Percentiles rank a stretch among this genome's conserved stretches.
These are phyloP conservation scores for Pseudoperonospora humuli DNA, from an alignment of 352 stramenopile species.

Conservation along the genomic window DNA sequence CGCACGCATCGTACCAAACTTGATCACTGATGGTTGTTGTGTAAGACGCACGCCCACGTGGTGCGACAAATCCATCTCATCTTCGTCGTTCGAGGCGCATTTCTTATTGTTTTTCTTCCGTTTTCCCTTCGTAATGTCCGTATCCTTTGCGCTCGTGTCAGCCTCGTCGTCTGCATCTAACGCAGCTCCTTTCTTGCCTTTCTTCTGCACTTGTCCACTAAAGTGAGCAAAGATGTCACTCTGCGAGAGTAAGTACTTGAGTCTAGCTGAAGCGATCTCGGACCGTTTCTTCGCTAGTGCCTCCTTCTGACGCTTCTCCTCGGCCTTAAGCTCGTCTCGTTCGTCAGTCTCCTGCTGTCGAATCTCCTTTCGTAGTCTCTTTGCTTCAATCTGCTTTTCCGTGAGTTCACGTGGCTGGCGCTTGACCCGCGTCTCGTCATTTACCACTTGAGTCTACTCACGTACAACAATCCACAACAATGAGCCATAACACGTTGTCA, in stretches of 20 bases:
- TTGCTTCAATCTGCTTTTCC: slow-evolving; percentile 63
- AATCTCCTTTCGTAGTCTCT: slow-evolving; percentile 58
- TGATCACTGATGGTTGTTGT: slow-evolving; percentile 88
- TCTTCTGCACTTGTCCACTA: slow-evolving; percentile 82
- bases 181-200: slow-evolving; percentile 12
- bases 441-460: slow-evolving; percentile 20
- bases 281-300: slow-evolving; percentile 71
- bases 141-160: slow-evolving; percentile 37
- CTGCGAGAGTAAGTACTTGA: slow-evolving; percentile 94
- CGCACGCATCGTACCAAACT: slow-evolving; percentile 92
- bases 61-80: slow-evolving; percentile 55
- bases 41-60: slow-evolving; percentile 87
- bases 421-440: slow-evolving; percentile 37
- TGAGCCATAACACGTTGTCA: not conserved
- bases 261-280: slow-evolving; percentile 66
- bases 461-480: slow-evolving; percentile 4
- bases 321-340: slow-evolving; percentile 61
- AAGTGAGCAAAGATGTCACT: slow-evolving; percentile 98
- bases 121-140: slow-evolving; percentile 36
- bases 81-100: slow-evolving; percentile 73
- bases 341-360: slow-evolving; percentile 66
- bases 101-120: slow-evolving; percentile 70
- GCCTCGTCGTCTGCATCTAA: slow-evolving; percentile 47
- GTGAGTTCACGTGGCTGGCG: slow-evolving; percentile 44
- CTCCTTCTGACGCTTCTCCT: slow-evolving; percentile 75